Conservation (phyloP, 2,329 filamentous ascomycete genomes). For the Cercospora sojina region DNA sequence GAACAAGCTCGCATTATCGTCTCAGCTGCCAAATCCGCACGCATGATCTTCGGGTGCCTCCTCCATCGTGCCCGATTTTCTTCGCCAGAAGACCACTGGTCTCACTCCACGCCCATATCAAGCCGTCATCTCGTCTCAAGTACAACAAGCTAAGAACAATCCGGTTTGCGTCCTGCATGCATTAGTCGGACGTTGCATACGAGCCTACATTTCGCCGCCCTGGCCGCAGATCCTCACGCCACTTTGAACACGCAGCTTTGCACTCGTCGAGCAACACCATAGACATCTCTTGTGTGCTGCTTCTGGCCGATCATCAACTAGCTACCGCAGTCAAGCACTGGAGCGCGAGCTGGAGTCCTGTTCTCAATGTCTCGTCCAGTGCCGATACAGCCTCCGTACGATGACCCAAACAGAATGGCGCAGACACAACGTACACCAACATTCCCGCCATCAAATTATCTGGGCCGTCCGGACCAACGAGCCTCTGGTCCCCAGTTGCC, state of each 20-base stretch:
- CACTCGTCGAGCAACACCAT: slow-evolving; percentile 1
- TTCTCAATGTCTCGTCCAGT: slow-evolving; percentile 33
- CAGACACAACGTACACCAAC: slow-evolving; percentile 46
- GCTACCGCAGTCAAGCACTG: background rate
- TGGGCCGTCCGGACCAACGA: slow-evolving; percentile 41
- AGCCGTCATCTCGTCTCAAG: slow-evolving; percentile 21
- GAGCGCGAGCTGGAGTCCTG: background rate
- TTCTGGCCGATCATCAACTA: background rate
- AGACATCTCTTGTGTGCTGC: background rate
- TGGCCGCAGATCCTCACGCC: slow-evolving; percentile 6
- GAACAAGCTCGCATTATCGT: slow-evolving; percentile 18
- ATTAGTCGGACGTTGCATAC: slow-evolving; percentile 6
- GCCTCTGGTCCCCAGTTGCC: slow-evolving; percentile 41
- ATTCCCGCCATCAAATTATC: slow-evolving; percentile 44
- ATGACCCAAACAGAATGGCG: slow-evolving; percentile 44
- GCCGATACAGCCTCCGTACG: slow-evolving; percentile 44
- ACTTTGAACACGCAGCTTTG: slow-evolving; percentile 6
- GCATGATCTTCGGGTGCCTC: slow-evolving; percentile 23
- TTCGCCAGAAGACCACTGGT: slow-evolving; percentile 19
- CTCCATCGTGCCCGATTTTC: slow-evolving; percentile 24
- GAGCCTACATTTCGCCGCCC: background rate
- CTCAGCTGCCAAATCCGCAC: slow-evolving; percentile 16
- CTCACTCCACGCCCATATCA: slow-evolving; percentile 21
- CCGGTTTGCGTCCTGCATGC: slow-evolving; percentile 18
- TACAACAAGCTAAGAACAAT: slow-evolving; percentile 20